Evolutionary conservation across 768 basidiomycete species (phyloP).

Genomic region (Amanita exitialis): DNA sequence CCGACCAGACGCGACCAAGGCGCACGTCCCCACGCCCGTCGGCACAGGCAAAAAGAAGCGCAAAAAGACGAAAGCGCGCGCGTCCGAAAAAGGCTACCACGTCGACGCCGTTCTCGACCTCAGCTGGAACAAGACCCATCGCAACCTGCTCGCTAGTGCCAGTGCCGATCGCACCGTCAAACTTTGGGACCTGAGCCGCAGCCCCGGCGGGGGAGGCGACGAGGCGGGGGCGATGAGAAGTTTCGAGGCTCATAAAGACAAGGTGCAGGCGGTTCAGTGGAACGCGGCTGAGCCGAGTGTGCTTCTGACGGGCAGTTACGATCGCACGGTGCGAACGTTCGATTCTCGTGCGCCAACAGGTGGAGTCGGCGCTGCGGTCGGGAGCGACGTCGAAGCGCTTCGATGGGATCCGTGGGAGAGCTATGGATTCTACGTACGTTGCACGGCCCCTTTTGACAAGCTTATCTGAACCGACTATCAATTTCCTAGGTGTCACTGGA

Average conservation of each 20-base stretch:
- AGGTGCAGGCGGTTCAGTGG: slow-evolving; percentile 96
- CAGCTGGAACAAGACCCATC: slow-evolving; percentile 84
- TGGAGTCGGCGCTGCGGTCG: slow-evolving; percentile 78
- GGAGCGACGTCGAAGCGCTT: slow-evolving; percentile 88
- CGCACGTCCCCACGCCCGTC: slow-evolving; percentile 65
- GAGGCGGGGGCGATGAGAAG: slow-evolving; percentile 70
- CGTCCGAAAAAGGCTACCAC: slow-evolving; percentile 59
- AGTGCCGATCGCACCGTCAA: slow-evolving; percentile 96
- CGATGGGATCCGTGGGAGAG: slow-evolving; percentile 96
- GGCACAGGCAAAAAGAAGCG: slow-evolving; percentile 98
- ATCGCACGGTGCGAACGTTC: slow-evolving; percentile 90
- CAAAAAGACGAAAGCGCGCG: slow-evolving; percentile 70
- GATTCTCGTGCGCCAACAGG: slow-evolving; percentile 78
- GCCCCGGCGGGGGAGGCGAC: slow-evolving; percentile 33
- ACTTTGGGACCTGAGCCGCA: slow-evolving; percentile 86
- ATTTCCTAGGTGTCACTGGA: slow-evolving; percentile 77
- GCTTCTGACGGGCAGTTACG: slow-evolving; percentile 87
- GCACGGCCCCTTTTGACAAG: slow-evolving; percentile 1
- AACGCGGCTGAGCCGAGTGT: slow-evolving; percentile 83
- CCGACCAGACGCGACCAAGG: slow-evolving; percentile 73
- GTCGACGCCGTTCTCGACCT: slow-evolving; percentile 91
- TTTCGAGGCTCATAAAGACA: slow-evolving; percentile 83
- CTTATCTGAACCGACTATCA: not conserved
- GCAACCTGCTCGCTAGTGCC: slow-evolving; percentile 86
- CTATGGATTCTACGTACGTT: slow-evolving; percentile 74